phyloP scores from a whole-genome alignment of 2,329 filamentous ascomycete genomes.

The Escovopsis weberi region DNA sequence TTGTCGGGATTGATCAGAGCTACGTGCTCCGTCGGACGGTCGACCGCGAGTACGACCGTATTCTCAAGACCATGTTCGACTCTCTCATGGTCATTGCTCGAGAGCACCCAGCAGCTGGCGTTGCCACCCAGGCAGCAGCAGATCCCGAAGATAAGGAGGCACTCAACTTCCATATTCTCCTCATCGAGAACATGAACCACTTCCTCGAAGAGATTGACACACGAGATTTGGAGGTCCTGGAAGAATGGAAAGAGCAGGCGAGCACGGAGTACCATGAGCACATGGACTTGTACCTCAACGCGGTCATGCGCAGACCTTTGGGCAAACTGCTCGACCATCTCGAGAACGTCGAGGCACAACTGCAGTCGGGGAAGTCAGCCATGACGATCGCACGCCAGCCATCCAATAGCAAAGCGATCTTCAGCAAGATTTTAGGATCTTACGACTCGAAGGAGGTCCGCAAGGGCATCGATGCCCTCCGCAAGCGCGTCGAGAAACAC shows the following conservation, averaged over 20 bases:
- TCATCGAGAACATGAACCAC: slow-evolving; percentile 99
- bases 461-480: slow-evolving; percentile 78
- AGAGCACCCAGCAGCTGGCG: slow-evolving; percentile 42
- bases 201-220: slow-evolving; percentile 85
- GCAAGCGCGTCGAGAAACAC: slow-evolving; percentile 91
- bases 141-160: slow-evolving; percentile 85
- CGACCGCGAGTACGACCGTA: slow-evolving; percentile 74
- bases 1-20: slow-evolving; percentile 41
- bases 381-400: slow-evolving; percentile 61
- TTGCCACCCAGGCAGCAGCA: slow-evolving; percentile 28
- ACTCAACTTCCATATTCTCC: slow-evolving; percentile 88
- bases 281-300: slow-evolving; percentile 71
- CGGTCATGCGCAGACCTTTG: slow-evolving; percentile 76
- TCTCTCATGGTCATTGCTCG: slow-evolving; percentile 86
- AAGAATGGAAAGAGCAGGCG: slow-evolving; percentile 71
- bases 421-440: slow-evolving; percentile 70
- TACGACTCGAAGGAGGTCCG: slow-evolving; percentile 77
- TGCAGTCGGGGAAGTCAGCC: slow-evolving; percentile 43
- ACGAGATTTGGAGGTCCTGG: slow-evolving; percentile 57
- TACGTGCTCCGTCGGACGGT: slow-evolving; percentile 60
- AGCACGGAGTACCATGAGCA: slow-evolving; percentile 71
- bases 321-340: slow-evolving; percentile 86
- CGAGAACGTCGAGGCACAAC: slow-evolving; percentile 69
- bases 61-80: slow-evolving; percentile 94
- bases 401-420: slow-evolving; percentile 66